Conservation (phyloP, 176 grass and related monocot genomes). For the Raddia distichophylla region DNA sequence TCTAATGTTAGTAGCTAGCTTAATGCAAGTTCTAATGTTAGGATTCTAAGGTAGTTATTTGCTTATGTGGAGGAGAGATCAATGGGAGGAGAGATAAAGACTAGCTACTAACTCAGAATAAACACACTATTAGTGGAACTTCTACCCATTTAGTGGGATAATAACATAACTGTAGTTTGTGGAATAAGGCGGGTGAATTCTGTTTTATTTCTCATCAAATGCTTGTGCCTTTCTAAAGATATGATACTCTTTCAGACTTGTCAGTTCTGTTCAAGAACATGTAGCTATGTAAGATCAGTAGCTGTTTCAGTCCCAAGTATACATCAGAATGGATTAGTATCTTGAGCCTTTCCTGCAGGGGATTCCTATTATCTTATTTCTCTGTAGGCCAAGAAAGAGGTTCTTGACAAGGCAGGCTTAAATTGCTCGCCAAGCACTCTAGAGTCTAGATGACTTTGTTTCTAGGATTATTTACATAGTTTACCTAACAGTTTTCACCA, state of each 20-base stretch:
- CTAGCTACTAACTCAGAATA: neutral
- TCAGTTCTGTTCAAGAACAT: neutral
- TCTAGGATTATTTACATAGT: slow-evolving; percentile 26
- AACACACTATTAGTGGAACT: neutral
- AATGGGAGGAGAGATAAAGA: no score
- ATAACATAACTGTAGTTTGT: neutral
- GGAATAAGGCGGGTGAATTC: neutral
- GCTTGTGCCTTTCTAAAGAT: neutral
- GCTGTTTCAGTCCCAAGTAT: slow-evolving; percentile 1
- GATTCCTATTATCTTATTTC: slow-evolving; percentile 59
- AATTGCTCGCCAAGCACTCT: slow-evolving; percentile 56
- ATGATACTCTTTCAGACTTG: neutral
- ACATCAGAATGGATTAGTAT: slow-evolving; percentile 1
- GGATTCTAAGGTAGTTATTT: no score
- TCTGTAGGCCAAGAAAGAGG: slow-evolving; percentile 80
- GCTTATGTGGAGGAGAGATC: no score
- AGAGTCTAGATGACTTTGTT: slow-evolving; percentile 15
- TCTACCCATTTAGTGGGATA: neutral
- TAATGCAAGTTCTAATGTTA: no score
- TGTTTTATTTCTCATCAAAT: neutral
- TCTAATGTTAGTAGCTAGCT: no score
- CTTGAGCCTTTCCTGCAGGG: slow-evolving; percentile 58
- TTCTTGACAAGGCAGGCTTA: slow-evolving; percentile 79
- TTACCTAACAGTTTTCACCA: neutral
- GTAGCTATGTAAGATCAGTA: neutral